Evolutionary conservation across 331 rosid species (phyloP).

Genomic region (Phaseolus coccineus): DNA sequence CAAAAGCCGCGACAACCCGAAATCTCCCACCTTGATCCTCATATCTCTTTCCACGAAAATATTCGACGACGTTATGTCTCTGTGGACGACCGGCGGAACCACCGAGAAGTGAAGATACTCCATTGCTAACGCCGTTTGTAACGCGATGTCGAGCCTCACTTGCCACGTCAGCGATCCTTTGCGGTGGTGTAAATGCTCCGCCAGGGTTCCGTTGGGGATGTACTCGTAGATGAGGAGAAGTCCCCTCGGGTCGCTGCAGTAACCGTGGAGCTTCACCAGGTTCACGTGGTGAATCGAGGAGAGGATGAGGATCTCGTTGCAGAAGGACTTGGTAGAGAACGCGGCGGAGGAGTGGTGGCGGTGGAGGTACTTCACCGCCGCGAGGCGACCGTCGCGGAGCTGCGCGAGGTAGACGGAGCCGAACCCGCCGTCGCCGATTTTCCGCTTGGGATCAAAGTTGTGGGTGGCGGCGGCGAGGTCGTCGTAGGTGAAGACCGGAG

Average conservation of each 20-base stretch:
- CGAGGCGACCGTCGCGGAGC: constrained; percentile 70
- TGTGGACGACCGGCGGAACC: constrained; percentile 82
- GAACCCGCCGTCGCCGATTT: constrained; percentile 95
- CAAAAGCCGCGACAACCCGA: constrained; percentile 86
- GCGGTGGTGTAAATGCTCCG: constrained; percentile 80
- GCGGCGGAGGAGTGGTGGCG: constrained; percentile 57
- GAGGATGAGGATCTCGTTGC: constrained; percentile 91
- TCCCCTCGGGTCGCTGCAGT: constrained; percentile 94
- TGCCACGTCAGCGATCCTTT: constrained; percentile 75
- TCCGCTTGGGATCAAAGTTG: constrained; percentile 77
- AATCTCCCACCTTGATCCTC: constrained; percentile 93
- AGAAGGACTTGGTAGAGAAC: constrained; percentile 79
- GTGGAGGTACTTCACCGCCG: constrained; percentile 91
- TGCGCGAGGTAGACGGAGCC: constrained; percentile 88
- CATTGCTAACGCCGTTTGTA: constrained; percentile 88
- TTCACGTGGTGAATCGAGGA: constrained; percentile 86
- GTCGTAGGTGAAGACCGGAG: constrained; percentile 87
- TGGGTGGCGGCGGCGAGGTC: constrained; percentile 77
- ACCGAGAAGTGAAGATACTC: constrained; percentile 93
- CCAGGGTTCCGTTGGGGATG: constrained; percentile 89
- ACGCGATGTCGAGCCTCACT: constrained; percentile 75
- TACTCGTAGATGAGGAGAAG: constrained; percentile 80
- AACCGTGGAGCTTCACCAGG: constrained; percentile 93
- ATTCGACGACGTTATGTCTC: constrained; percentile 91
- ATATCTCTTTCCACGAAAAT: constrained; percentile 87